Evolutionary conservation across 345 rosid genomes (phyloP).

Genomic region (Lenwebbia sp.): DNA sequence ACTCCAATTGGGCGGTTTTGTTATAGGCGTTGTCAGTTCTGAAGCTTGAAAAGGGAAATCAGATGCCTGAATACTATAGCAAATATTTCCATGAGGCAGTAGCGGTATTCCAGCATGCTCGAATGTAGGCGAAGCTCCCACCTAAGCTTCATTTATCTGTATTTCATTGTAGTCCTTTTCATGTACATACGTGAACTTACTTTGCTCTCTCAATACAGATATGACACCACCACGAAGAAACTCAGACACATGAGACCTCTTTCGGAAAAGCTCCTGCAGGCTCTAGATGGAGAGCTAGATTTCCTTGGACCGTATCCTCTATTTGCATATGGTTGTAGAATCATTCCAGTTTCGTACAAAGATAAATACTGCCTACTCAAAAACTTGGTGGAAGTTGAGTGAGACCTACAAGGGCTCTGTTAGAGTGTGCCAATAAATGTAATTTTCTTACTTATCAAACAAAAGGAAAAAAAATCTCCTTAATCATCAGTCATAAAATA

Average conservation of each 20-base stretch:
- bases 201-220: constrained; percentile 28
- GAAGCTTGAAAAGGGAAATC: constrained; percentile 63
- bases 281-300: constrained; percentile 46
- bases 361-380: background rate
- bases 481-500: constrained; percentile 8
- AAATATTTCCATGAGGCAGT: constrained; percentile 60
- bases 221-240: constrained; percentile 40
- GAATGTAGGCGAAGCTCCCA: constrained; percentile 30
- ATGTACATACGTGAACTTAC: background rate
- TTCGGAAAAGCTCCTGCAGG: constrained; percentile 32
- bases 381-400: background rate
- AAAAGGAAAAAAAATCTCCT: background rate
- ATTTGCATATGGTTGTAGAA: background rate
- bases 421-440: background rate
- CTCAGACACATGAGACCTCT: constrained; percentile 60
- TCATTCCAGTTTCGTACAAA: background rate
- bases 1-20: background rate
- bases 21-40: constrained; percentile 64
- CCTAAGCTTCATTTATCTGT: background rate
- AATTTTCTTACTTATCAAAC: constrained; percentile 18
- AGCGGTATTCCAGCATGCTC: constrained; percentile 84
- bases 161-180: background rate
- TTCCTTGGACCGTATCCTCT: constrained; percentile 94
- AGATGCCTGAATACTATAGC: constrained; percentile 69
- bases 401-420: background rate